Percentiles rank a stretch among this genome's conserved stretches.
These are phyloP conservation scores for Nigrospora osmanthi DNA, from an alignment of 2,329 filamentous ascomycete species.

Conservation along the genomic window DNA sequence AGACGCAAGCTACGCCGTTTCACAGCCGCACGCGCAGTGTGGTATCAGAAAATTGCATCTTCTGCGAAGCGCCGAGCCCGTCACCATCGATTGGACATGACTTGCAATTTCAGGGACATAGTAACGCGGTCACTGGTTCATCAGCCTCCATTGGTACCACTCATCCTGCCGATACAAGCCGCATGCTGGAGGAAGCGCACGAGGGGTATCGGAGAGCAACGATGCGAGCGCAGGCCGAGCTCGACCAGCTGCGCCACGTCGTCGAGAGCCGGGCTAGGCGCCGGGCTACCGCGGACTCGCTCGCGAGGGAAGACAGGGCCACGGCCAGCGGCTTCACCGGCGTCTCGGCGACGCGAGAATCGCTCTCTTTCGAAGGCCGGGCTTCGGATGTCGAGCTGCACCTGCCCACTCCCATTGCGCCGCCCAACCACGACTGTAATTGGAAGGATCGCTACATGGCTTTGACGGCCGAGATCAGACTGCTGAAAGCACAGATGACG, in stretches of 20 bases:
- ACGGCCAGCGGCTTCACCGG: too few relatives aligned
- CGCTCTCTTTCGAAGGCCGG: background rate
- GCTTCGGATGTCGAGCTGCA: constrained; percentile 17
- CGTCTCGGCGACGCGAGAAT: background rate
- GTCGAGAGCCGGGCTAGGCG: too few relatives aligned
- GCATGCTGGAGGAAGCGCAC: background rate
- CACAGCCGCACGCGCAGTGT: background rate
- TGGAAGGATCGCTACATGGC: constrained; percentile 34
- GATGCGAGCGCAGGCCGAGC: constrained; percentile 4
- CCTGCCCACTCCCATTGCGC: constrained; percentile 24
- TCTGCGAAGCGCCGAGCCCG: background rate
- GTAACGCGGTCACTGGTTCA: background rate
- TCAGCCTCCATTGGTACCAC: too few relatives aligned
- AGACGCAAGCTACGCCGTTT: too few relatives aligned
- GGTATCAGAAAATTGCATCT: background rate
- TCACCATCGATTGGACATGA: background rate
- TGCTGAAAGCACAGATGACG: constrained; percentile 30
- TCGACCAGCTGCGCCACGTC: constrained; percentile 1
- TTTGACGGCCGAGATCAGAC: constrained; percentile 31
- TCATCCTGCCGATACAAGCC: too few relatives aligned
- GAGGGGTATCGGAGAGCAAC: constrained; percentile 4
- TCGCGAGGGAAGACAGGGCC: too few relatives aligned
- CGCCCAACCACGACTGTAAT: constrained; percentile 30
- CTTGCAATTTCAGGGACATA: background rate
- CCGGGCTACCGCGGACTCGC: too few relatives aligned